phyloP scores from a whole-genome alignment of 2,329 filamentous ascomycete species.

The Plenodomus tracheiphilus region DNA sequence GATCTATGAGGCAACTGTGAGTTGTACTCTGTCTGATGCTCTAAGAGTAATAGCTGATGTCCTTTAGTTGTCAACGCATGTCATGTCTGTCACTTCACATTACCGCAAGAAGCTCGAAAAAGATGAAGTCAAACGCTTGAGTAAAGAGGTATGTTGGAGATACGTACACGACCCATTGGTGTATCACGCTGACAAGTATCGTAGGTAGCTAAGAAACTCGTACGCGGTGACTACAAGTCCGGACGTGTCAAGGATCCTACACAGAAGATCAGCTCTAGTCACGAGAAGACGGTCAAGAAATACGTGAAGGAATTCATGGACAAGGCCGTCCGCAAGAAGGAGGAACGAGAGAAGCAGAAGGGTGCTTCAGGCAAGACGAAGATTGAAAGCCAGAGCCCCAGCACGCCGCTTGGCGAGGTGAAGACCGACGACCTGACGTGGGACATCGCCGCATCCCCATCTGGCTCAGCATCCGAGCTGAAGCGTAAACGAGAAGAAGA shows the following conservation, averaged over 20 bases:
- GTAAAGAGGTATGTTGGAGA: conserved; percentile 58
- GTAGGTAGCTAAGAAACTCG: conserved; percentile 79
- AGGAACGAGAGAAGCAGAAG: conserved; percentile 66
- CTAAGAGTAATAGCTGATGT: conserved; percentile 8
- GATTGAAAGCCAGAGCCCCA: conserved; percentile 15
- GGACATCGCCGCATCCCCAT: conserved; percentile 29
- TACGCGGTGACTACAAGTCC: conserved; percentile 89
- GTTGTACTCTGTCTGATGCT: conserved; percentile 42
- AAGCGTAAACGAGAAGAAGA: conserved; percentile 46
- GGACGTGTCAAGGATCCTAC: conserved; percentile 82
- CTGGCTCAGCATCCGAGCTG: conserved; percentile 32
- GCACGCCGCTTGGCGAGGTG: conserved; percentile 17
- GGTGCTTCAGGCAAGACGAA: conserved; percentile 21
- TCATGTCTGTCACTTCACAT: conserved; percentile 84
- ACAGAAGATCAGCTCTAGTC: conserved; percentile 70
- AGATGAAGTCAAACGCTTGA: conserved; percentile 69
- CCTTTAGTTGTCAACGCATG: conserved; percentile 74
- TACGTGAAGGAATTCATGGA: conserved; percentile 86
- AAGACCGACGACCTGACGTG: conserved; percentile 8
- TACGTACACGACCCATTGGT: not conserved
- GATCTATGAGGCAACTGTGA: conserved; percentile 89
- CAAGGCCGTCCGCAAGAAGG: conserved; percentile 73
- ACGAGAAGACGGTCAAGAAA: conserved; percentile 79
- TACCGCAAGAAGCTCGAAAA: conserved; percentile 85
- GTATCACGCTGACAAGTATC: conserved; percentile 11